phyloP scores from a whole-genome alignment of 352 stramenopile genomes.

The Globisporangium nagaii region DNA sequence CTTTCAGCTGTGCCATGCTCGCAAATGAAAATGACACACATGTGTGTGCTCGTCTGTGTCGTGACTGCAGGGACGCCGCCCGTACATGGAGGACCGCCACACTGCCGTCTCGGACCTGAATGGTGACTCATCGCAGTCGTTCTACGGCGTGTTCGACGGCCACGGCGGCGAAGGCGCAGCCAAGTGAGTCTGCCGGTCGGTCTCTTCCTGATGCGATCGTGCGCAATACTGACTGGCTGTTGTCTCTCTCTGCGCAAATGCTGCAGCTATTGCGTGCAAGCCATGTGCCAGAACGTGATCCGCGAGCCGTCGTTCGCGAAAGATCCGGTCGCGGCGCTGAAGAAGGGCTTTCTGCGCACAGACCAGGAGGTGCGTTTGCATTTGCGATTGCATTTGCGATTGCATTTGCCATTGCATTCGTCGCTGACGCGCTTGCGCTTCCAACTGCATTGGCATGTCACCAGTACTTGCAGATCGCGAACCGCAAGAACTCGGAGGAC shows the following conservation, averaged over 20 bases:
- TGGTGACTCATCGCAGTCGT: conserved; percentile 73
- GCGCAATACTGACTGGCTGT: conserved; percentile 1
- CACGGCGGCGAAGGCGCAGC: conserved; percentile 87
- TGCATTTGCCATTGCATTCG: background rate
- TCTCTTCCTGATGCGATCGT: background rate
- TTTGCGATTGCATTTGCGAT: background rate
- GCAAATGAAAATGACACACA: too few species aligned
- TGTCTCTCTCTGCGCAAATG: too few species aligned
- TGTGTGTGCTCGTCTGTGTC: background rate
- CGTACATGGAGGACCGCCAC: conserved; percentile 92
- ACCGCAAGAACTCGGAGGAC: conserved; percentile 79
- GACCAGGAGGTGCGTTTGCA: conserved; percentile 55
- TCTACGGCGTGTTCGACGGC: conserved; percentile 93
- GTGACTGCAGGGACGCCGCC: conserved; percentile 41
- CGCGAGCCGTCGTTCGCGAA: conserved; percentile 59
- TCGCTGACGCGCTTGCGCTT: too few species aligned
- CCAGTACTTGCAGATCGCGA: conserved; percentile 82
- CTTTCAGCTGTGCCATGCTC: too few species aligned
- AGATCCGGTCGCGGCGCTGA: conserved; percentile 60
- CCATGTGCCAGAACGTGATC: conserved; percentile 82
- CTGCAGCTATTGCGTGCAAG: conserved; percentile 73
- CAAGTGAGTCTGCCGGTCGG: conserved; percentile 67
- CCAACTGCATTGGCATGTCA: background rate
- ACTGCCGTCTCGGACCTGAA: conserved; percentile 72
- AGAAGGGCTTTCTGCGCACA: conserved; percentile 74